A percentile compares a stretch with the other conserved stretches of the same genome.
phyloP scores from a whole-genome alignment of 192 early-diverging fungal genomes.

The Coemansia sp. region DNA sequence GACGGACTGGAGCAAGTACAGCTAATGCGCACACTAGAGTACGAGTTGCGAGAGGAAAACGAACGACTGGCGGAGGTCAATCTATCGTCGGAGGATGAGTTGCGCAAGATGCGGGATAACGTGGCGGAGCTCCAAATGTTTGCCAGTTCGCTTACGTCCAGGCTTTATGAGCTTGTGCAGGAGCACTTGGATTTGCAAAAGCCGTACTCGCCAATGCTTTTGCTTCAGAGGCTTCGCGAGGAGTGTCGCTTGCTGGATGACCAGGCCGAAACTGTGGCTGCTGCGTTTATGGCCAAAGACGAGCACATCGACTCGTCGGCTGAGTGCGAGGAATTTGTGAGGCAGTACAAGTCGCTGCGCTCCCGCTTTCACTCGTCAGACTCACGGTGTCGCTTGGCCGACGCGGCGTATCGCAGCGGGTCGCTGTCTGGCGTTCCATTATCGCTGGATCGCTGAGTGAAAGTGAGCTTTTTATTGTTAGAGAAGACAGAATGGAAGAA shows the following conservation, averaged over 20 bases:
- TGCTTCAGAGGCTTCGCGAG: conserved; percentile 22
- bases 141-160: conserved; percentile 51
- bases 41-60: conserved; percentile 54
- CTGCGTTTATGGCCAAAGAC: conserved; percentile 18
- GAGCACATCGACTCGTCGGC: conserved; percentile 6
- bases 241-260: conserved; percentile 23
- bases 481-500: background rate
- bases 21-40: conserved; percentile 55
- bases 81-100: conserved; percentile 44
- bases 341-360: conserved; percentile 36
- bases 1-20: conserved; percentile 58
- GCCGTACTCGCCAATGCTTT: conserved; percentile 45
- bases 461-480: no score
- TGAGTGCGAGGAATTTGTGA: conserved; percentile 56
- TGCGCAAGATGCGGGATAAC: conserved; percentile 48
- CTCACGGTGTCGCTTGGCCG: conserved; percentile 23
- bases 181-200: conserved; percentile 53
- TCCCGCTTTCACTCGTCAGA: conserved; percentile 33
- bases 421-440: conserved; percentile 41
- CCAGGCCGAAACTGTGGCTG: conserved; percentile 23
- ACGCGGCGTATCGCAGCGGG: conserved; percentile 44
- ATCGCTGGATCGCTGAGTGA: conserved; percentile 40
- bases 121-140: conserved; percentile 56
- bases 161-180: conserved; percentile 55
- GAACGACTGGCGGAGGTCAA: conserved; percentile 52